phyloP scores from a whole-genome alignment of 441 rosid genomes.

The Lagerstroemia fauriei region DNA sequence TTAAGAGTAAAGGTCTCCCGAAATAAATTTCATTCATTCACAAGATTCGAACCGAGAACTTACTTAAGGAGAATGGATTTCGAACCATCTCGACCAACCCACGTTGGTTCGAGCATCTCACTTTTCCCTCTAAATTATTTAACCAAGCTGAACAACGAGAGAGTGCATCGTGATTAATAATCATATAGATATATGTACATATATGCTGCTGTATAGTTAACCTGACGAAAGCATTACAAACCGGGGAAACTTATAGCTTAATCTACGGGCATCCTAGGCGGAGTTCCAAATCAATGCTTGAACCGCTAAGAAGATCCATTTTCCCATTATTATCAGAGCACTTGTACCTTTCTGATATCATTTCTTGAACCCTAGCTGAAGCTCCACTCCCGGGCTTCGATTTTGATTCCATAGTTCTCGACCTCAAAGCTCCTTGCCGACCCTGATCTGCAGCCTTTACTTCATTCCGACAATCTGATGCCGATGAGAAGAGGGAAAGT shows the following conservation, averaged over 20 bases:
- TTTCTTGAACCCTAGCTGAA: conserved; percentile 1
- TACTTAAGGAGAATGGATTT: too few relatives aligned
- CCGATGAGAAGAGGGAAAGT: neutral
- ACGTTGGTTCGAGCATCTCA: neutral
- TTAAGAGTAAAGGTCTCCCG: too few relatives aligned
- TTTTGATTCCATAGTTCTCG: neutral
- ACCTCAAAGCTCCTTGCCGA: neutral
- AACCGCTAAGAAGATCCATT: conserved; percentile 53
- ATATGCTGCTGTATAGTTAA: neutral
- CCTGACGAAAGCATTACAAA: neutral
- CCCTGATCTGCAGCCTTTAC: neutral
- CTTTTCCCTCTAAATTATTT: neutral
- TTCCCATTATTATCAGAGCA: conserved; percentile 42
- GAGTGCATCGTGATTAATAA: neutral
- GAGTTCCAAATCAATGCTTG: conserved; percentile 81
- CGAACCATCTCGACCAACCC: too few relatives aligned
- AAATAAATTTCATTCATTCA: too few relatives aligned
- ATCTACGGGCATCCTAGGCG: conserved; percentile 71
- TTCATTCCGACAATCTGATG: neutral
- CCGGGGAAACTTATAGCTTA: neutral
- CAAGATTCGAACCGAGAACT: too few relatives aligned
- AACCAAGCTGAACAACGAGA: neutral
- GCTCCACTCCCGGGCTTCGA: neutral
- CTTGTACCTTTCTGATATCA: neutral
- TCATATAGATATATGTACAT: neutral